These are phyloP conservation scores for Porphyra umbilicalis DNA, from an alignment of 31 red algal species.

Conservation along the genomic window DNA sequence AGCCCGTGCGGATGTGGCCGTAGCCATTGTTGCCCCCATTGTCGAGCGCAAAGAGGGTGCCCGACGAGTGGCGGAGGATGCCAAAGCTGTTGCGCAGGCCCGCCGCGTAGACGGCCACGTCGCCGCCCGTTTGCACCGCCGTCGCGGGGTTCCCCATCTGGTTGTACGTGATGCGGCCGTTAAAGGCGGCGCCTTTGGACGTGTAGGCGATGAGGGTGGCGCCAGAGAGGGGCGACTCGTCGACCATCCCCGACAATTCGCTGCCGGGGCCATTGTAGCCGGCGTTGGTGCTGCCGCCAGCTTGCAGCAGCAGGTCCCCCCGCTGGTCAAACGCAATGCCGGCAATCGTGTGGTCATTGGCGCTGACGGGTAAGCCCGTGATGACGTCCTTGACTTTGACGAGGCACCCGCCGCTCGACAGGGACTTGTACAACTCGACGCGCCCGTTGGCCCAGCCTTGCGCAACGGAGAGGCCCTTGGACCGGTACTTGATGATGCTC, in stretches of 20 bases:
- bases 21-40: slow-evolving; percentile 31
- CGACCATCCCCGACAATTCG: slow-evolving; percentile 13
- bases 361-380: slow-evolving; percentile 33
- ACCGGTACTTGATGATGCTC: slow-evolving; percentile 26
- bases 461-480: too few species aligned
- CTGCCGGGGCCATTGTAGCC: slow-evolving; percentile 16
- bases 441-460: slow-evolving; percentile 50
- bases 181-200: slow-evolving; percentile 29
- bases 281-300: slow-evolving; percentile 39
- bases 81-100: slow-evolving; percentile 45
- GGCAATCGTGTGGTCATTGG: slow-evolving; percentile 49
- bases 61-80: slow-evolving; percentile 21
- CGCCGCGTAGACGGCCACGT: slow-evolving; percentile 34
- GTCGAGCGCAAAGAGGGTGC: slow-evolving; percentile 29
- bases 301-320: slow-evolving; percentile 23
- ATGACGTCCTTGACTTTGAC: slow-evolving; percentile 27
- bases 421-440: slow-evolving; percentile 12
- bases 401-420: slow-evolving; percentile 16
- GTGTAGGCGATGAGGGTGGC: slow-evolving; percentile 31
- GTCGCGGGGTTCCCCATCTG: slow-evolving; percentile 16
- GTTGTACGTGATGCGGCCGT: slow-evolving; percentile 38
- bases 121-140: slow-evolving; percentile 18
- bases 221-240: slow-evolving; percentile 22
- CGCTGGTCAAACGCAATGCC: slow-evolving; percentile 34
- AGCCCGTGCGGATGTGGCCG: slow-evolving; percentile 21